These are phyloP conservation scores for Deinandra increscens DNA, from an alignment of 129 eudicot species.

Conservation along the genomic window DNA sequence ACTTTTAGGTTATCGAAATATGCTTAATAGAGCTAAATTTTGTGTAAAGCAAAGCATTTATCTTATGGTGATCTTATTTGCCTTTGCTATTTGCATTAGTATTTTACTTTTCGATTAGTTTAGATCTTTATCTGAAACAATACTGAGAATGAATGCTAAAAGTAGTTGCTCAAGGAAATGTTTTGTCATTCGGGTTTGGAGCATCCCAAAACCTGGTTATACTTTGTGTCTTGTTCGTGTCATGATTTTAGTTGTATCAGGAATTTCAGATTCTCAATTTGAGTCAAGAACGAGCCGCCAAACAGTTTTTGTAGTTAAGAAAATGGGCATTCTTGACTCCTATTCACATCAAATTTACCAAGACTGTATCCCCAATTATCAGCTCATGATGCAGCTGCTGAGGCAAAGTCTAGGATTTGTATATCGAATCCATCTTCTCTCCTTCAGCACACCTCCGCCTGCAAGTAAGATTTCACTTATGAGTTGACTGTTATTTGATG, in stretches of 20 bases:
- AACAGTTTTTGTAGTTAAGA: not conserved
- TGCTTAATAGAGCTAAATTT: conserved; percentile 3
- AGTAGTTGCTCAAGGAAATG: not conserved
- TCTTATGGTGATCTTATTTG: not conserved
- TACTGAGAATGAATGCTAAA: not conserved
- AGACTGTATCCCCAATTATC: conserved; percentile 17
- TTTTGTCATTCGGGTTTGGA: not conserved
- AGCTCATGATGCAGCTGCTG: conserved; percentile 16
- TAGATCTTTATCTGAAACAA: not conserved
- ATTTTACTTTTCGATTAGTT: not conserved
- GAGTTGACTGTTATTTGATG: not conserved
- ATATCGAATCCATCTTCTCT: conserved; percentile 26
- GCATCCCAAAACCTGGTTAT: not conserved
- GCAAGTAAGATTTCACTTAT: conserved; percentile 29
- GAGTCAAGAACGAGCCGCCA: no score
- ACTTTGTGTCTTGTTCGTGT: not conserved
- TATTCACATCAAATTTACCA: conserved; percentile 34
- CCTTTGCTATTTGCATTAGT: not conserved
- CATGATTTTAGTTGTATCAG: no score
- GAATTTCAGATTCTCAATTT: no score
- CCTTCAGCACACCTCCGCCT: conserved; percentile 25
- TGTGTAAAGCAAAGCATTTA: not conserved
- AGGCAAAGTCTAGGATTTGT: conserved; percentile 23
- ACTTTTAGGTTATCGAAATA: conserved; percentile 7
- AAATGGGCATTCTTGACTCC: conserved; percentile 41